A percentile compares a stretch with the other conserved stretches of the same genome.
These are phyloP conservation scores for Abrus precatorius DNA, from an alignment of 306 rosid genomes.

Conservation along the genomic window DNA sequence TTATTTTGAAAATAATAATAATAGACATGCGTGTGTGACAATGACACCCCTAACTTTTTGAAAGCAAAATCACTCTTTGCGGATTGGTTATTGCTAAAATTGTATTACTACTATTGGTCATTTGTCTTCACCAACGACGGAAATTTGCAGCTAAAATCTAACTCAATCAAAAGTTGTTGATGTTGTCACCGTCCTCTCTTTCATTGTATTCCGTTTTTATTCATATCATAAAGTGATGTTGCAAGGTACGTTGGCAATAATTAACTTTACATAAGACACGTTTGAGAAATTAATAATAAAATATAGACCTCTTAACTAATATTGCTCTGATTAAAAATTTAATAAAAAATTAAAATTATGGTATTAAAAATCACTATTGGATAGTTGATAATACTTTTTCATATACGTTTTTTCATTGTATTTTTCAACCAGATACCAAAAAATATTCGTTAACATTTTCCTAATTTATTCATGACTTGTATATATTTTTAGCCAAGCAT, in stretches of 20 bases:
- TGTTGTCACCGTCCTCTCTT: slow-evolving; percentile 20
- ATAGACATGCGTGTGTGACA: too few species aligned
- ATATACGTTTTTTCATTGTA: too few species aligned
- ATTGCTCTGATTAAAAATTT: too few species aligned
- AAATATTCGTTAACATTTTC: too few species aligned
- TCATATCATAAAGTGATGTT: not conserved
- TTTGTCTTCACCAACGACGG: not conserved
- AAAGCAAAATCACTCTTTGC: slow-evolving; percentile 10
- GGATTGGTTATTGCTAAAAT: not conserved
- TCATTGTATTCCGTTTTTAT: not conserved
- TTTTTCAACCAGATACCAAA: too few species aligned
- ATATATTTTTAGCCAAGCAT: not conserved
- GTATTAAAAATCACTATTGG: too few species aligned
- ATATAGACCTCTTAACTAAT: too few species aligned
- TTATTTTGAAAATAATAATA: too few species aligned
- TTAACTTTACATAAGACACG: not conserved
- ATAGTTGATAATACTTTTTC: too few species aligned
- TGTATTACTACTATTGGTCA: not conserved
- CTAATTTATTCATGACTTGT: too few species aligned
- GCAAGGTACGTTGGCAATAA: not conserved
- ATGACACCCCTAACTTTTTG: not conserved
- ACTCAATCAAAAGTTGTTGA: slow-evolving; percentile 5
- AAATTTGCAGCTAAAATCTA: not conserved
- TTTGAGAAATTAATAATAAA: too few species aligned
- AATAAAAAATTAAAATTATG: too few species aligned